Evolutionary conservation across 768 basidiomycete genomes (phyloP).

Genomic region (Cubamyces sp.): DNA sequence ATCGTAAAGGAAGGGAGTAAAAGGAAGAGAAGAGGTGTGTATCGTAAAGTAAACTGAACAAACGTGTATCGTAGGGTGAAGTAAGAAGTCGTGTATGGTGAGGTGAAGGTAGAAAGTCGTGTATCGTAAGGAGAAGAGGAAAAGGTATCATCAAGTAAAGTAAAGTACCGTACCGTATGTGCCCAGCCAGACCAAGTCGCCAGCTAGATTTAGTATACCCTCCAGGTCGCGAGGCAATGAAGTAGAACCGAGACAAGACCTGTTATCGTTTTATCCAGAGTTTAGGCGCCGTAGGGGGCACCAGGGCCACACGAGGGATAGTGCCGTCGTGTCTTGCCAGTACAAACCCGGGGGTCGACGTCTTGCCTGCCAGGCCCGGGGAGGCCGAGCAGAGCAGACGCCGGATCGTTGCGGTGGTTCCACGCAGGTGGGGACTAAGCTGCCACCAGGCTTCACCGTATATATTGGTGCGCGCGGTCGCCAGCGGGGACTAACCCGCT

Average conservation of each 20-base stretch:
- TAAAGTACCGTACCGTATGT: background rate
- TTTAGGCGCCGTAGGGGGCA: constrained; percentile 6
- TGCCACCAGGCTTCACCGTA: background rate
- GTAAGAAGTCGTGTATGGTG: too few species aligned
- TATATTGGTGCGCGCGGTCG: background rate
- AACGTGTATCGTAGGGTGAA: too few species aligned
- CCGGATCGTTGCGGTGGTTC: constrained; percentile 6
- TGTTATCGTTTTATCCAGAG: background rate
- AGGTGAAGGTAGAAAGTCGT: too few species aligned
- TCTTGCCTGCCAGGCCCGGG: constrained; percentile 1
- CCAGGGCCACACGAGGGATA: background rate
- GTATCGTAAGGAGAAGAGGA: background rate
- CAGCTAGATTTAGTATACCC: background rate
- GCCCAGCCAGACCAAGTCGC: background rate
- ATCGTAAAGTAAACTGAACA: too few species aligned
- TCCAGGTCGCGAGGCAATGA: background rate
- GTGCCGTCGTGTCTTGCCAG: background rate
- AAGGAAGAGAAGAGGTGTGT: too few species aligned
- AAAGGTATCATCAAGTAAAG: background rate
- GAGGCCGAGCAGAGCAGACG: constrained; percentile 5
- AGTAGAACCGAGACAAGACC: background rate
- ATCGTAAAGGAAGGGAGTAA: too few species aligned
- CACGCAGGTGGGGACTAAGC: background rate
- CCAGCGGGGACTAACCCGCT: constrained; percentile 1
- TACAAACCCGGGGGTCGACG: background rate